Evolutionary conservation across 306 rosid species (phyloP).

Genomic region (Ochetophila trinervis): DNA sequence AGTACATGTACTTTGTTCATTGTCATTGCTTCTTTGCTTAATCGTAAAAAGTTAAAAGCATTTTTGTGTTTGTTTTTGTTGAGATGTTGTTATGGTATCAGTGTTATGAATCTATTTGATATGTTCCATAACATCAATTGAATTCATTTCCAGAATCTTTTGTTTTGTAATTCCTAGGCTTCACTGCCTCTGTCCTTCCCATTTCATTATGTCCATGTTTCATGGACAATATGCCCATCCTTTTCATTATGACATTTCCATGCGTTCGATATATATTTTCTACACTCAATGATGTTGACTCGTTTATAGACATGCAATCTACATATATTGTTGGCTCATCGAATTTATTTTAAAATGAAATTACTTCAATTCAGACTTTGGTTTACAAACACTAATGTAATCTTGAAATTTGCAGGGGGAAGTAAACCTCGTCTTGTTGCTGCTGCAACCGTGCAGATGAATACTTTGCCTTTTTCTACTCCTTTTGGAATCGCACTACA

Average conservation of each 20-base stretch:
- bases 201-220: no score
- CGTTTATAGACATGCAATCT: neutral
- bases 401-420: slow-evolving; percentile 54
- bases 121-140: no score
- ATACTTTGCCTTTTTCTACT: slow-evolving; percentile 86
- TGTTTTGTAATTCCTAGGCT: no score
- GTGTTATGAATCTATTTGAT: no score
- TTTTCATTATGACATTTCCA: no score
- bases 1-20: slow-evolving; percentile 21
- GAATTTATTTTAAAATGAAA: neutral
- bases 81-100: no score
- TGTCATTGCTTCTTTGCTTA: neutral
- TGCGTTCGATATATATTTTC: no score
- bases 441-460: slow-evolving; percentile 68
- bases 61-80: neutral
- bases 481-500: slow-evolving; percentile 91
- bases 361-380: neutral
- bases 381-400: neutral
- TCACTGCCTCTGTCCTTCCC: no score
- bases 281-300: neutral
- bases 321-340: neutral
- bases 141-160: no score
- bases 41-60: neutral
- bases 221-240: no score
- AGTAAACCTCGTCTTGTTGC: slow-evolving; percentile 73